phyloP scores from a whole-genome alignment of 2,329 filamentous ascomycete species.

The Aspergillus ochraceus region DNA sequence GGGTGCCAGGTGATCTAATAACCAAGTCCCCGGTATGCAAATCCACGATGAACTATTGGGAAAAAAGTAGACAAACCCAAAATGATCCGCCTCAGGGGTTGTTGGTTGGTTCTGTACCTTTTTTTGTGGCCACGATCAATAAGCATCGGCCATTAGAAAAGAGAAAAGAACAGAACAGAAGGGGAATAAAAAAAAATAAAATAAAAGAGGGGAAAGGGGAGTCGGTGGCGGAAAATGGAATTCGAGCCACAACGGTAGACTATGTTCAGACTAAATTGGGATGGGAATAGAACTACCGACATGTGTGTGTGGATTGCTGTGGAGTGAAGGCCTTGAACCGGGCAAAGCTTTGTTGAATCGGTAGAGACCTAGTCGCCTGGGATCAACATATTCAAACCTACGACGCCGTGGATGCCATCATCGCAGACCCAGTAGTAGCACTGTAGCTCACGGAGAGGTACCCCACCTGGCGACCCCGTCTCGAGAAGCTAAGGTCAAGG shows the following conservation, averaged over 20 bases:
- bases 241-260: constrained; percentile 3
- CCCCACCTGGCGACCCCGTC: background rate
- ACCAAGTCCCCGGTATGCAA: background rate
- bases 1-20: background rate
- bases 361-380: background rate
- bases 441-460: background rate
- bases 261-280: background rate
- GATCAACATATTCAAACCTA: background rate
- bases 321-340: constrained; percentile 5
- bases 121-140: background rate
- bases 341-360: constrained; percentile 9
- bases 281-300: constrained; percentile 4
- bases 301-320: constrained; percentile 7
- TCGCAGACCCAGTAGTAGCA: background rate
- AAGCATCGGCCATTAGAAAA: background rate
- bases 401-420: background rate
- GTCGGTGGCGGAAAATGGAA: background rate
- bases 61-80: background rate
- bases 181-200: constrained; percentile 2
- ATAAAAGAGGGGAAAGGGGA: constrained; percentile 7
- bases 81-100: constrained; percentile 2
- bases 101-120: background rate
- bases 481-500: background rate
- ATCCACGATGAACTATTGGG: background rate
- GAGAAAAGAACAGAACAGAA: constrained; percentile 4